Evolutionary conservation across 495 filamentous ascomycete genomes (phyloP).

Genomic region (Penicillium atrosanguineum): DNA sequence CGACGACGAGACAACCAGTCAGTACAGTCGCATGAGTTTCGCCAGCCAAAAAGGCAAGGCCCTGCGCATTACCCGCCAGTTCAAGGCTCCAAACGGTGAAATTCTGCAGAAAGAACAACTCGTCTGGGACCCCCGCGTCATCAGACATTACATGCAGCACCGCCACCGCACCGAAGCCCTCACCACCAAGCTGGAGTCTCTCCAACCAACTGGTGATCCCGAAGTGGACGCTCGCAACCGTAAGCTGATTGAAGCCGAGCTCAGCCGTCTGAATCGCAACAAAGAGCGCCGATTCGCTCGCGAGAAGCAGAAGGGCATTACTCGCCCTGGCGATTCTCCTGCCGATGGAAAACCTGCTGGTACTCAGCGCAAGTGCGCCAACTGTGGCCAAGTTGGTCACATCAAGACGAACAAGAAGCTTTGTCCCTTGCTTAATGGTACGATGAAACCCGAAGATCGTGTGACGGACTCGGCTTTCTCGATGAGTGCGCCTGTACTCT

Average conservation of each 20-base stretch:
- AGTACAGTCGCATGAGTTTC: slow-evolving; percentile 76
- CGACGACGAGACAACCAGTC: slow-evolving; percentile 82
- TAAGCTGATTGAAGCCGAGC: slow-evolving; percentile 66
- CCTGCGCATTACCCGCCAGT: slow-evolving; percentile 69
- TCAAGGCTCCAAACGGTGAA: slow-evolving; percentile 61
- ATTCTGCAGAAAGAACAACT: slow-evolving; percentile 57
- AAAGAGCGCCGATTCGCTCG: slow-evolving; percentile 86
- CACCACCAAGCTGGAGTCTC: slow-evolving; percentile 62
- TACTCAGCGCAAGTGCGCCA: slow-evolving; percentile 93
- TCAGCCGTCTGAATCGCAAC: slow-evolving; percentile 81
- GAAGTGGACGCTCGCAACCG: slow-evolving; percentile 65
- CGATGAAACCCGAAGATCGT: slow-evolving; percentile 67
- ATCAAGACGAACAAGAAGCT: slow-evolving; percentile 99
- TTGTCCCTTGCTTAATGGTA: slow-evolving; percentile 88
- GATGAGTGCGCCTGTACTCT: slow-evolving; percentile 46
- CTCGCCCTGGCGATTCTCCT: slow-evolving; percentile 39
- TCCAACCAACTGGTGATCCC: slow-evolving; percentile 71
- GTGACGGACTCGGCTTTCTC: slow-evolving; percentile 52
- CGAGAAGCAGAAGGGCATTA: slow-evolving; percentile 77
- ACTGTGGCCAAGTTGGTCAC: slow-evolving; percentile 91
- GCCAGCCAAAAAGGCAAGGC: slow-evolving; percentile 67
- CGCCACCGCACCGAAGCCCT: slow-evolving; percentile 57
- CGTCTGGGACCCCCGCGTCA: slow-evolving; percentile 71
- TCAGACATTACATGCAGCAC: slow-evolving; percentile 60
- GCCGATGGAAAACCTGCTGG: slow-evolving; percentile 52